Base-by-base conservation (phyloP, 2,329 filamentous ascomycete genomes). In the Monilinia laxa region DNA sequence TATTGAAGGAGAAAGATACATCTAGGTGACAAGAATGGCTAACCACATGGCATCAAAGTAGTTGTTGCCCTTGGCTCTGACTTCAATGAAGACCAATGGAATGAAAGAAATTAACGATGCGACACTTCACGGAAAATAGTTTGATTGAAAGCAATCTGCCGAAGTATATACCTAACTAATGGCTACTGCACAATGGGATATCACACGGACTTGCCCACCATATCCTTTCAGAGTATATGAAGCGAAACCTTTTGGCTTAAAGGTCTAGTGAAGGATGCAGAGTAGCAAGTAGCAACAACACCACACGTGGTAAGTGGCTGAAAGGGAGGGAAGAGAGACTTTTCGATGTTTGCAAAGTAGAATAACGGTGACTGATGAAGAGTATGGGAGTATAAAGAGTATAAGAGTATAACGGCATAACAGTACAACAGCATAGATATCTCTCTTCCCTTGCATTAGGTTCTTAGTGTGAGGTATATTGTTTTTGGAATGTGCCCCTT, bases 401-500 rank as follows among this genome's bases (percentile, higher is more conserved):
- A 20, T 16, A 42, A 42, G 4, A 14, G 45, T n/a, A 49, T 23
- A 42, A 35, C 31, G n/a, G 38, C n/a, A 28, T 42, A 42, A 42
- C 12, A 14, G 45, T 47, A 49, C 11, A n/a, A 49, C 10, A 49
- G 6, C 20, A 49, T 16, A 42, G 12, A 42, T 42, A 47, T 47
- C 16, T 47, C n/a, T 23, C 20, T 60, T 35, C 28, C 57, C 57
- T 51, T 51, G 57, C 60, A 25, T 63, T 54, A 54, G 45, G 5
- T 62, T 20, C 31, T 51, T 53, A 47, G 28, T 51, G 23, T 51
- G 38, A 58, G 2, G 28, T 51, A 40, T 38, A 47, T 51, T 12
- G 40, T 49, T 64, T 40, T 64, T 58, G 62, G 53, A 64, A 64
- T 64, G 62, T 64, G 53, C 54, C 28, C 52, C 31, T 57, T 47